Evolutionary conservation across 768 basidiomycete genomes (phyloP).

Genomic region (Russula abietina): DNA sequence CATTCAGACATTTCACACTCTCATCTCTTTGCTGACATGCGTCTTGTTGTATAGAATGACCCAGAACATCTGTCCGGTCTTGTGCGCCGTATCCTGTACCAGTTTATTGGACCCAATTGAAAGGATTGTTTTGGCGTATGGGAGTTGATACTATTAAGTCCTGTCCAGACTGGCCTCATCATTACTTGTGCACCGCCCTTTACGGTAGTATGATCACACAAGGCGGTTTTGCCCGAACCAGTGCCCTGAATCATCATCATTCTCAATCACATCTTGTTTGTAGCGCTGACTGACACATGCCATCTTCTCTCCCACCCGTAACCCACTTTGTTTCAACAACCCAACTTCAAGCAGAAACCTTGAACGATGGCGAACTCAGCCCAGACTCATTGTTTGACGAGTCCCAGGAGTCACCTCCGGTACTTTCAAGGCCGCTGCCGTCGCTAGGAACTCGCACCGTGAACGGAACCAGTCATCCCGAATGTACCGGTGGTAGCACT

Average conservation of each 20-base stretch:
- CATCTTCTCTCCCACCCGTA: not conserved
- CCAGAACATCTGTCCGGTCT: conserved; percentile 81
- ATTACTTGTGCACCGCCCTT: not conserved
- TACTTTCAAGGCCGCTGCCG: conserved; percentile 3
- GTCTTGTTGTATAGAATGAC: conserved; percentile 40
- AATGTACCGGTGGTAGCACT: not conserved
- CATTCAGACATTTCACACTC: not conserved
- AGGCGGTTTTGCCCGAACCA: not conserved
- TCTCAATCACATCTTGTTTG: conserved; percentile 9
- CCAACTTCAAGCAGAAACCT: not conserved
- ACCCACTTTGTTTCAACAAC: not conserved
- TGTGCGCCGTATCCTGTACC: conserved; percentile 76
- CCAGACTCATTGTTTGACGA: conserved; percentile 51
- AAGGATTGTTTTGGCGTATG: not conserved
- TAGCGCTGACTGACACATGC: conserved; percentile 2
- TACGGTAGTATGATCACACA: conserved; percentile 11
- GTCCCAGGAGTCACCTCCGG: conserved; percentile 16
- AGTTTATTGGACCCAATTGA: conserved; percentile 84
- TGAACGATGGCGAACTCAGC: conserved; percentile 22
- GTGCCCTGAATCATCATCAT: no score
- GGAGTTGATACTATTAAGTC: not conserved
- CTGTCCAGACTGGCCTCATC: not conserved
- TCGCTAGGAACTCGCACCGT: conserved; percentile 1
- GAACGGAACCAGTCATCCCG: not conserved
- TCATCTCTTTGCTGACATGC: not conserved